Conservation (phyloP, 2,329 filamentous ascomycete genomes). For the Mollisia scopiformis region DNA sequence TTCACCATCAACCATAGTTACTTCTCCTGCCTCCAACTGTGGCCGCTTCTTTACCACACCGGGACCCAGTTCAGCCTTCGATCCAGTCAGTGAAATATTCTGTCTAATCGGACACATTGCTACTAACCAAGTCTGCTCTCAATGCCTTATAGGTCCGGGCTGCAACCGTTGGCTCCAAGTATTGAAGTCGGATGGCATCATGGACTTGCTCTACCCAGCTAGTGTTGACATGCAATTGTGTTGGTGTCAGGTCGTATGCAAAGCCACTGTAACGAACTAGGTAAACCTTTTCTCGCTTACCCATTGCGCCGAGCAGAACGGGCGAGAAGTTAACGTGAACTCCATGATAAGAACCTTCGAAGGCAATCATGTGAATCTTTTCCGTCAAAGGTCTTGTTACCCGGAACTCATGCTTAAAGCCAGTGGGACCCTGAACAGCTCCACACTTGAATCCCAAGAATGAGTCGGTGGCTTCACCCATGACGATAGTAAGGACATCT, state of each 20-base stretch:
- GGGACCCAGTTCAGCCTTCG: not conserved
- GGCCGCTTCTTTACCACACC: not conserved
- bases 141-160: not conserved
- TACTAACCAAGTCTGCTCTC: not conserved
- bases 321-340: too few relatives aligned
- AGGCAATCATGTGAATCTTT: not conserved
- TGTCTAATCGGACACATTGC: not conserved
- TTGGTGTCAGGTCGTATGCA: too few relatives aligned
- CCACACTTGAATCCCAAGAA: too few relatives aligned
- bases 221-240: not conserved
- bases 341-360: not conserved
- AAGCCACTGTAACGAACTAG: not conserved
- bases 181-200: not conserved
- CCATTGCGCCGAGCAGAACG: not conserved
- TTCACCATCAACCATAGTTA: too few relatives aligned
- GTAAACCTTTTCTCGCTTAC: not conserved
- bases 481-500: not conserved
- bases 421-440: too few relatives aligned
- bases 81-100: not conserved
- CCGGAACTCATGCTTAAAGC: too few relatives aligned
- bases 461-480: too few relatives aligned
- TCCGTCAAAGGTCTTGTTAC: not conserved
- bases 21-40: too few relatives aligned
- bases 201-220: not conserved
- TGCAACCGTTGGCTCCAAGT: not conserved